Evolutionary conservation across 345 rosid species (phyloP), one percentile per base, ranked within the genome.

Genomic region (Hibiscus tridactylites): DNA sequence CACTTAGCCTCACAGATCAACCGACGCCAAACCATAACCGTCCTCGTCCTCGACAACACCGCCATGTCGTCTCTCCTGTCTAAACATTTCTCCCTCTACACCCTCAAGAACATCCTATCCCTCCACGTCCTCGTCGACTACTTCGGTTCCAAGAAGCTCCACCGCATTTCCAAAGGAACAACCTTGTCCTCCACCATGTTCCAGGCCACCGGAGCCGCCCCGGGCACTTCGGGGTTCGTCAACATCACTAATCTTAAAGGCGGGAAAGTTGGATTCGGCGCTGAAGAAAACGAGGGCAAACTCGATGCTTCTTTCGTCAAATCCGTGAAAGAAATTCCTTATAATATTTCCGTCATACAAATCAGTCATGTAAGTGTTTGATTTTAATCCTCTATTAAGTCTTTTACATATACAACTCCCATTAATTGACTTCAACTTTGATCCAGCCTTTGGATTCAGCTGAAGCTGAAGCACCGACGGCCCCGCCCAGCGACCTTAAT

Each of bases 101-200:
- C 96, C 15, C 61, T 95, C 75, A 90, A 85, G 73, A 92, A 92
- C 82, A 78, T 95, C 46, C 91, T 95, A 57, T 90, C 99, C 54
- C 90, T 89, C 71, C 99, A 95, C 65, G 90, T 95, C 73, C 85
- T 95, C 10, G 86, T 89, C 17, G 97, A 95, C 79, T 95, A 92
- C 88, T 95, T 84, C 69, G 98, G 97, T 24, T 54, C 97, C 81
- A 91, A 83, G 83, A 95, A 95, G 77, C 92, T 95, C 46, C 97
- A 92, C 85, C 97, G 89, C 78, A 86, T 95, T 74, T 85, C 86
- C 9, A 77, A 81, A 62, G 91, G 97, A 57, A 76, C 91, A 1
- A 80, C 97, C 10, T 73, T 89, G 62, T 82, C 93, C 35, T 83
- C 97, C 17, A 85, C 97, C 31, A 83, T 95, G 92, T 95, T 90